Conservation (phyloP, 2,329 filamentous ascomycete genomes). For the Cladophialophora bantiana region DNA sequence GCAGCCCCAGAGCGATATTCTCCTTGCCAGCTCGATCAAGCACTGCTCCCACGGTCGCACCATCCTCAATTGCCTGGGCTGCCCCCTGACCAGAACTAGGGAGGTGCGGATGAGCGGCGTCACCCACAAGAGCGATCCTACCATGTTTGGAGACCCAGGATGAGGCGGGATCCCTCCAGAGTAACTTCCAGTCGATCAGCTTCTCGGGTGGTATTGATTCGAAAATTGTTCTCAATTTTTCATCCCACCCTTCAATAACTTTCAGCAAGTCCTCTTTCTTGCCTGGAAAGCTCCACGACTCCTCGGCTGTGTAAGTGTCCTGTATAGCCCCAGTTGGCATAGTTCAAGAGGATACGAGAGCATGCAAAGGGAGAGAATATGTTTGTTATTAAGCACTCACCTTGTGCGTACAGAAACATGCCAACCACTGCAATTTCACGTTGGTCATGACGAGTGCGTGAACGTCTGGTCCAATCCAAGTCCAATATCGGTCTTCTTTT, state of each 20-base stretch:
- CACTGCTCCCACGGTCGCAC: constrained; percentile 54
- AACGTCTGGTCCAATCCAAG: constrained; percentile 50
- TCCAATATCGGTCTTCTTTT: constrained; percentile 21
- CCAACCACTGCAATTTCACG: constrained; percentile 7
- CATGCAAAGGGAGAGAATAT: too few relatives aligned
- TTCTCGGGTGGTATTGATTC: constrained; percentile 26
- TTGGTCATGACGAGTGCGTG: constrained; percentile 25
- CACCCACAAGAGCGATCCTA: constrained; percentile 57
- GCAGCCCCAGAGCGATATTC: constrained; percentile 31
- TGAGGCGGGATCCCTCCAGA: constrained; percentile 27
- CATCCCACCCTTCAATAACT: constrained; percentile 60
- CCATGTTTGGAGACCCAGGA: constrained; percentile 48
- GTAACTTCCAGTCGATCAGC: constrained; percentile 29
- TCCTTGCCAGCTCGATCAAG: constrained; percentile 42
- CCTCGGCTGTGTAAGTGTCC: constrained; percentile 60
- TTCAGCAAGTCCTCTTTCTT: constrained; percentile 57
- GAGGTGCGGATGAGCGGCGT: constrained; percentile 59
- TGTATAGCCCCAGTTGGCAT: background rate
- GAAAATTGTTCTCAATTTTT: constrained; percentile 42
- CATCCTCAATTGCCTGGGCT: constrained; percentile 59
- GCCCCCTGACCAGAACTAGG: constrained; percentile 58
- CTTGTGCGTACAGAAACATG: constrained; percentile 26
- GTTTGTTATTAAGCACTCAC: background rate
- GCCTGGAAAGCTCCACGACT: constrained; percentile 57
- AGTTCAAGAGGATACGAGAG: too few relatives aligned